Percentiles rank a stretch among this genome's conserved stretches.
Evolutionary conservation across 2,329 filamentous ascomycete genomes (phyloP).

Genomic region (Botryotinia globosa): DNA sequence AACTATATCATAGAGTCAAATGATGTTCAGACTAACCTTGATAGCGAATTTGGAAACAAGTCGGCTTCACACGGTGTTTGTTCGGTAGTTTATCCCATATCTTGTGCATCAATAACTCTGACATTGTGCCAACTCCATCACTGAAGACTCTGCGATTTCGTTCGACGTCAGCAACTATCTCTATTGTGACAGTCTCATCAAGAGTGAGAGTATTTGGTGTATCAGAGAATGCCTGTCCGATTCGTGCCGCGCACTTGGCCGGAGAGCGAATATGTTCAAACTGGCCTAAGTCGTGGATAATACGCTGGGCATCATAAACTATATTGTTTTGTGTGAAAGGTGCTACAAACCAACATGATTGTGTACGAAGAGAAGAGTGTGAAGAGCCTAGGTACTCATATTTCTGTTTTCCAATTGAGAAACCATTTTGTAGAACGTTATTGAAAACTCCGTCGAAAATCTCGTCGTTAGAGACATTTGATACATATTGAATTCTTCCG

Average conservation of each 20-base stretch:
- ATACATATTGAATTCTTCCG: conserved; percentile 57
- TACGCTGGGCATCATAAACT: conserved; percentile 36
- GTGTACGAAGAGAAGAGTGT: conserved; percentile 70
- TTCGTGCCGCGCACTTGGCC: conserved; percentile 57
- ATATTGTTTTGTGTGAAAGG: conserved; percentile 43
- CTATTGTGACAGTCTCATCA: conserved; percentile 30
- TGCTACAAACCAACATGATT: conserved; percentile 66
- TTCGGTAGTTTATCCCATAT: conserved; percentile 56
- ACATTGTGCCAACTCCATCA: conserved; percentile 77
- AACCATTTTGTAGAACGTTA: conserved; percentile 53
- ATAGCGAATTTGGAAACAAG: conserved; percentile 72
- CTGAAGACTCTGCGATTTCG: conserved; percentile 63
- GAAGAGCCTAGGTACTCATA: conserved; percentile 75
- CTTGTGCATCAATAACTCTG: conserved; percentile 53
- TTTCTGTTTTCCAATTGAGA: conserved; percentile 60
- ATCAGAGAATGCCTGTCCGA: conserved; percentile 70
- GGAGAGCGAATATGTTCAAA: conserved; percentile 52
- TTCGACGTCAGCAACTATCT: conserved; percentile 52
- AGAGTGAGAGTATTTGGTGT: conserved; percentile 62
- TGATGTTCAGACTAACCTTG: conserved; percentile 45
- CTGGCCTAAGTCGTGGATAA: conserved; percentile 48
- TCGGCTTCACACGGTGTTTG: conserved; percentile 49
- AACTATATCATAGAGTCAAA: background rate
- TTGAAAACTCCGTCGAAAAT: conserved; percentile 61
- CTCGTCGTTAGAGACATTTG: conserved; percentile 47